Conservation (phyloP, 148 eudicot species). For the Tetragonia tetragonoides region DNA sequence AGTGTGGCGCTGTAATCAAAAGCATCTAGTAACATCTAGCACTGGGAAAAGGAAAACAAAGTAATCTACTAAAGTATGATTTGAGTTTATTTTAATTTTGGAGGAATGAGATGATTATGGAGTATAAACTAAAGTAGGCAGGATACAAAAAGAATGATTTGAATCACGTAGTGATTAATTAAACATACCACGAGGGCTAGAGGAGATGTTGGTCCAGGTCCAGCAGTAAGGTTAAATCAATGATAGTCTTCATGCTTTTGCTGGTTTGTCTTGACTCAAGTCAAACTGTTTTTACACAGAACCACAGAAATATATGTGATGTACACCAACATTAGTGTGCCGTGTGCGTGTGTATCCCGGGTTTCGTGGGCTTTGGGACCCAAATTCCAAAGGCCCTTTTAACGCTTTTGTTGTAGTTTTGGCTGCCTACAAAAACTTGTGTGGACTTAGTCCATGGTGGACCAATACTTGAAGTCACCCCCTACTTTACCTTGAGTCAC, state of each 20-base stretch:
- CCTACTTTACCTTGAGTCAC: no score
- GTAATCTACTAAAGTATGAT: no score
- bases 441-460: no score
- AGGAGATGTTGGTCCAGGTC: constrained; percentile 20
- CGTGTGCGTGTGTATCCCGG: constrained; percentile 1
- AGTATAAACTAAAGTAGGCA: neutral
- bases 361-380: constrained; percentile 3
- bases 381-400: neutral
- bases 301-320: constrained; percentile 9
- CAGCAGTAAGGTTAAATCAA: constrained; percentile 10
- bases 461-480: no score
- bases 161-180: neutral
- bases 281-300: constrained; percentile 8
- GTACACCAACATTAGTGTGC: neutral
- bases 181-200: neutral
- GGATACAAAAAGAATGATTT: neutral
- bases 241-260: constrained; percentile 14
- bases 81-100: neutral
- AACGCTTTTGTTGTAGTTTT: neutral
- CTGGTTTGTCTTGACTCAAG: constrained; percentile 6
- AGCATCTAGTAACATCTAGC: no score
- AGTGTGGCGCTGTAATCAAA: no score
- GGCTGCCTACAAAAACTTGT: no score
- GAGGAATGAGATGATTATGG: neutral
- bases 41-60: no score